Percentiles rank a stretch among this genome's conserved stretches.
Conservation (phyloP, 331 rosid species). For the Saraca asoca region DNA sequence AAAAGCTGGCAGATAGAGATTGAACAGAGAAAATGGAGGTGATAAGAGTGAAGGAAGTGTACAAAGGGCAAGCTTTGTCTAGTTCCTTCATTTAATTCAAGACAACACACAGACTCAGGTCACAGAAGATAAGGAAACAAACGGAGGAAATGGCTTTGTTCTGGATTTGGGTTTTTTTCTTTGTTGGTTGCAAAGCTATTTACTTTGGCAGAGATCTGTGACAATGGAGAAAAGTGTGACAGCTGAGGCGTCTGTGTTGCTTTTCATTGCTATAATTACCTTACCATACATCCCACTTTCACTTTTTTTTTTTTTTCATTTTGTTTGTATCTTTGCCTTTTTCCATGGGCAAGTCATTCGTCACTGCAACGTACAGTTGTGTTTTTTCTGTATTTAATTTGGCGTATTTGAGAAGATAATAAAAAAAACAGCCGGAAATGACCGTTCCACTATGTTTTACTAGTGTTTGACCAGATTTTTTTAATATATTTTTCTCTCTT, state of each 20-base stretch:
- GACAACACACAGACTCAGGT: conserved; percentile 44
- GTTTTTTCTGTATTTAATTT: conserved; percentile 11
- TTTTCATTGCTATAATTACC: conserved; percentile 49
- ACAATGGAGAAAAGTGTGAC: conserved; percentile 18
- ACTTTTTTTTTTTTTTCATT: conserved; percentile 40
- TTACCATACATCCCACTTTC: conserved; percentile 3
- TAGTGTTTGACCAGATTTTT: too few species aligned
- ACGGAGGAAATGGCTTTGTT: neutral
- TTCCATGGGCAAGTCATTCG: conserved; percentile 64
- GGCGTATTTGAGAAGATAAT: too few species aligned
- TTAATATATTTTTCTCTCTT: too few species aligned
- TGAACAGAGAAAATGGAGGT: conserved; percentile 37
- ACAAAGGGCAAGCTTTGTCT: conserved; percentile 51
- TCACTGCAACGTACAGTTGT: conserved; percentile 41
- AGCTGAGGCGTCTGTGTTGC: conserved; percentile 6
- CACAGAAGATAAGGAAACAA: conserved; percentile 45
- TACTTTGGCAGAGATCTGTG: conserved; percentile 39
- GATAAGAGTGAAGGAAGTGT: conserved; percentile 19
- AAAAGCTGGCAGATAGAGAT: conserved; percentile 53
- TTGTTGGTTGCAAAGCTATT: conserved; percentile 37
- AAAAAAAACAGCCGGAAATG: too few species aligned
- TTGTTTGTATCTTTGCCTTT: conserved; percentile 46
- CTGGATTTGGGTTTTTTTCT: conserved; percentile 32
- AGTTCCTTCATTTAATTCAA: conserved; percentile 43
- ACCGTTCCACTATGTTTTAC: too few species aligned